phyloP scores from a whole-genome alignment of 148 eudicot species.

The Arbutus unedo region DNA sequence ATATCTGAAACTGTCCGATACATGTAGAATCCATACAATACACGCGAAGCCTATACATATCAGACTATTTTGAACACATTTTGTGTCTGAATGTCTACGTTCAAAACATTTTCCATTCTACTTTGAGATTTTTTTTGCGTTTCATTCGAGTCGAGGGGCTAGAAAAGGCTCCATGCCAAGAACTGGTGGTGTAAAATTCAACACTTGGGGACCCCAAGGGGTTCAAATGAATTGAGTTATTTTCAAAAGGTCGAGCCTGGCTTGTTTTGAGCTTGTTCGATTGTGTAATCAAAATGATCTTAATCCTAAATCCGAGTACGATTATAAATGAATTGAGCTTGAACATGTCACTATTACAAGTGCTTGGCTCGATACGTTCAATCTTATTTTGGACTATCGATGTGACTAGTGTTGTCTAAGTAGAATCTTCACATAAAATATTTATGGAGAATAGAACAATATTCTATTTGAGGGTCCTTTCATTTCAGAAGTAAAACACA shows the following conservation, averaged over 20 bases:
- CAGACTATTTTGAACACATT: no score
- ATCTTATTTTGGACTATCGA: not conserved
- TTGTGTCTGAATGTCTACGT: no score
- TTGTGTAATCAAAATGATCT: not conserved
- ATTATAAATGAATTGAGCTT: not conserved
- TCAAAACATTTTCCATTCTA: not conserved
- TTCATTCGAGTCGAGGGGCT: not conserved
- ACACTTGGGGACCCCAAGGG: not conserved
- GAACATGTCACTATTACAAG: not conserved
- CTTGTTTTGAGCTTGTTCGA: not conserved
- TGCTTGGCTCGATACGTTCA: not conserved
- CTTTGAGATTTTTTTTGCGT: not conserved
- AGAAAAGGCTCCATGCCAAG: not conserved
- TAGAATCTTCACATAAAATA: not conserved
- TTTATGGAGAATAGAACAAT: not conserved
- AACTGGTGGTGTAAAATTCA: not conserved
- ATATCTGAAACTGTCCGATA: no score
- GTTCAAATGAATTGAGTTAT: not conserved
- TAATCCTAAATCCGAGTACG: not conserved
- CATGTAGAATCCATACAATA: no score
- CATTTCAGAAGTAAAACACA: not conserved
- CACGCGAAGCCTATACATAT: no score
- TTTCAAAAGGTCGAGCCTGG: not conserved
- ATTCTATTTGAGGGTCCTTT: not conserved
- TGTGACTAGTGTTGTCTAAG: not conserved